Evolutionary conservation across 2,329 filamentous ascomycete genomes (phyloP), one percentile per base, ranked within the genome.

Genomic region (Colletotrichum sp.): DNA sequence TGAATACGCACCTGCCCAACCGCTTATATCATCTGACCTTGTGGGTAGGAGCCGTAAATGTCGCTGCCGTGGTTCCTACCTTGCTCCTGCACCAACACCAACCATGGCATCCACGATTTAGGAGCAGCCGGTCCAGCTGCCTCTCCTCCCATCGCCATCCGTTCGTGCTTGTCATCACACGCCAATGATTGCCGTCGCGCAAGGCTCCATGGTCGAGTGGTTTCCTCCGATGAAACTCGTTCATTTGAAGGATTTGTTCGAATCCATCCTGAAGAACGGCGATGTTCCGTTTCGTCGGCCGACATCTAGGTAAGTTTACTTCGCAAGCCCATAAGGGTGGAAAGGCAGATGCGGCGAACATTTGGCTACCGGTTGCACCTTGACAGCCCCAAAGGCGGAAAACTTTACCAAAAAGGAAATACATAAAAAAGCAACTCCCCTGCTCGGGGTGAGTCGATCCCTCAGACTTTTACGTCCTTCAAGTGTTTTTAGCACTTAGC

Each of bases 61-160:
- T 36, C 15, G 16, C 15, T 36, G 34, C 34, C 1, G 34, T 36
- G 15, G 34, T 15, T 36, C 3, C 0, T 15, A 13, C 34, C 34
- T 36, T 39, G 15, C 15, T 5, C 1, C 36, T 39, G 36, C 36
- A 39, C 0, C 8, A 0, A 0, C 36, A n/a, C n/a, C n/a, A n/a
- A n/a, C n/a, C n/a, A n/a, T n/a, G n/a, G n/a, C n/a, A n/a, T n/a
- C n/a, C n/a, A n/a, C n/a, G n/a, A n/a, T n/a, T n/a, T n/a, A n/a
- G n/a, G n/a, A n/a, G n/a, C n/a, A n/a, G n/a, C n/a, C n/a, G n/a
- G n/a, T n/a, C n/a, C n/a, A n/a, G 28, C 15, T 30, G 28, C 28
- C 18, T 32, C 26, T 32, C 24, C 3, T 12, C 34, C 28, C 18
- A 16, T 18, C 28, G 18, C 24, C 24, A 24, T 24, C 4, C 24